A percentile compares a stretch with the other conserved stretches of the same genome.
phyloP scores from a whole-genome alignment of 768 basidiomycete species.

The Amanita pallidorosea region DNA sequence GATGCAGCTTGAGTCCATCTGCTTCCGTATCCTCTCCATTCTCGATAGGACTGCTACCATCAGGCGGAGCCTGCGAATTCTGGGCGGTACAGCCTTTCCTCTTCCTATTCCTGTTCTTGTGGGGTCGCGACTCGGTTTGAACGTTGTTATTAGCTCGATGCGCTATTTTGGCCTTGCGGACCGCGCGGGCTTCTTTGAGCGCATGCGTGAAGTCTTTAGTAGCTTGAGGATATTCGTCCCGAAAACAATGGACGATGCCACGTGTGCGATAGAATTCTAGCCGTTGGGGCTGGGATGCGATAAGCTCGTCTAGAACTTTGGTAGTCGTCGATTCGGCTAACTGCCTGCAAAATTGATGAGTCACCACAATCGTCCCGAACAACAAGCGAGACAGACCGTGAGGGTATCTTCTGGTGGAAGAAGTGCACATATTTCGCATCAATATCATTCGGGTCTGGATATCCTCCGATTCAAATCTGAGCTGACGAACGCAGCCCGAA shows the following conservation, averaged over 20 bases:
- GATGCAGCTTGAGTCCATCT: slow-evolving; percentile 48
- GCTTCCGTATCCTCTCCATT: slow-evolving; percentile 37
- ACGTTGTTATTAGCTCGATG: slow-evolving; percentile 33
- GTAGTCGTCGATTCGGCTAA: slow-evolving; percentile 78
- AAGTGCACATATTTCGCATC: slow-evolving; percentile 88
- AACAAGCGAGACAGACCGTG: slow-evolving; percentile 42
- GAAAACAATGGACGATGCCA: slow-evolving; percentile 85
- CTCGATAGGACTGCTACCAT: slow-evolving; percentile 49
- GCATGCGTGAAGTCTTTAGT: slow-evolving; percentile 76
- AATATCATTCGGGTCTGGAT: slow-evolving; percentile 58
- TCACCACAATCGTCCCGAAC: background rate
- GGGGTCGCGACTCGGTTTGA: slow-evolving; percentile 20
- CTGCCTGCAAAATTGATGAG: slow-evolving; percentile 39
- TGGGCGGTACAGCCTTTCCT: slow-evolving; percentile 38
- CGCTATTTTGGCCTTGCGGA: slow-evolving; percentile 50
- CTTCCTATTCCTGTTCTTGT: slow-evolving; percentile 27
- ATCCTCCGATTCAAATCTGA: background rate
- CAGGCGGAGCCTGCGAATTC: slow-evolving; percentile 59
- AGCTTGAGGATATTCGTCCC: slow-evolving; percentile 69
- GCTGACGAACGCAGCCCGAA: background rate
- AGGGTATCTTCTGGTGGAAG: slow-evolving; percentile 93
- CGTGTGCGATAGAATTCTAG: slow-evolving; percentile 83
- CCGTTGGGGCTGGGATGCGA: slow-evolving; percentile 58
- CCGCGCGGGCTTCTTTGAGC: slow-evolving; percentile 63
- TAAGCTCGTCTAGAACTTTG: slow-evolving; percentile 69